Conservation (phyloP, 148 eudicot genomes). For the Rhododendron simsii region DNA sequence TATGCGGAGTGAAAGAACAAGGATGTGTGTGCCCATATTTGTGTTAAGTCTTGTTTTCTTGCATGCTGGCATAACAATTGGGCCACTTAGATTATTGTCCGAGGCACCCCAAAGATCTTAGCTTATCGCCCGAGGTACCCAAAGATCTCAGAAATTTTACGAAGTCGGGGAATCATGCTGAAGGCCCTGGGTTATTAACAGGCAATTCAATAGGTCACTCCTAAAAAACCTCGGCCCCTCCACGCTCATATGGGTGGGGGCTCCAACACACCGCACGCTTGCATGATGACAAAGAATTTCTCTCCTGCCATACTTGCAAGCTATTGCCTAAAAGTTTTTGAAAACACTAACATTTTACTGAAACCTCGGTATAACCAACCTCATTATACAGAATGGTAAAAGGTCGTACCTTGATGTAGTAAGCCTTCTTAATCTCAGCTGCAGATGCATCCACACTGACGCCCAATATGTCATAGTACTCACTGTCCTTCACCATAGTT, state of each 20-base stretch:
- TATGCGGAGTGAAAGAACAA: neutral
- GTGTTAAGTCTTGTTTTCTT: neutral
- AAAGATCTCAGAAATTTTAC: neutral
- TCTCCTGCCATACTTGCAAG: neutral
- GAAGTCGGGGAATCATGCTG: neutral
- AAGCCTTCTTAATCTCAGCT: conserved; percentile 85
- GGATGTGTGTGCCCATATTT: neutral
- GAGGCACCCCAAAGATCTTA: neutral
- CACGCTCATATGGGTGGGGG: neutral
- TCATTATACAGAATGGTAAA: neutral
- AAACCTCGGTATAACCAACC: neutral
- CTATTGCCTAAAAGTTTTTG: neutral
- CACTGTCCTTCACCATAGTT: conserved; percentile 80
- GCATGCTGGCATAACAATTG: neutral
- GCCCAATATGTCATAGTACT: conserved; percentile 77
- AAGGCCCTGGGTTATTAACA: neutral
- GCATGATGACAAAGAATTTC: neutral
- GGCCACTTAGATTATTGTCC: neutral
- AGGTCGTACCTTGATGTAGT: conserved; percentile 55
- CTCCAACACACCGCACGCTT: neutral
- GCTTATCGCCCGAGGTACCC: neutral
- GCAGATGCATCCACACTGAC: conserved; percentile 61
- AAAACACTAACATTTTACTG: neutral
- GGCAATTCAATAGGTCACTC: neutral
- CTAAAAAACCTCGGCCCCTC: neutral